Evolutionary conservation across 2,329 filamentous ascomycete genomes (phyloP), one percentile per base, ranked within the genome.

Genomic region (Cordyceps farinosa): DNA sequence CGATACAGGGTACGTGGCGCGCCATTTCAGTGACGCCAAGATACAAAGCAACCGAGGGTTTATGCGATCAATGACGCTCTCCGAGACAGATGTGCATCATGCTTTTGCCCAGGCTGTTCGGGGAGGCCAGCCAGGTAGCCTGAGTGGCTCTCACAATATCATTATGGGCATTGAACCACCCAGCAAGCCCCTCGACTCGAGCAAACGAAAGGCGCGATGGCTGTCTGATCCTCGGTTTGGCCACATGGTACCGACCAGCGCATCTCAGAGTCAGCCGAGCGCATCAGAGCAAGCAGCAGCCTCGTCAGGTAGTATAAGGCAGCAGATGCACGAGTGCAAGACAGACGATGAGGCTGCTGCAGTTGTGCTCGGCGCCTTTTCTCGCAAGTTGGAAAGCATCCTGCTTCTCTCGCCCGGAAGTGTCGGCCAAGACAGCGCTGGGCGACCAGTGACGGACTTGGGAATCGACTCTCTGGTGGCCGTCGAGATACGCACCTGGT

Each of bases 401-500:
- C 50, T 53, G 53, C 44, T 59, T 10, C 15, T 54, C 27, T 3
- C 32, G 13, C 27, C 15, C 13, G 32, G 44, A 3, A 34, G 30
- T n/a, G 6, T 50, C 13, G 56, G 54, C 2, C 27, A 44, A 29
- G 42, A 44, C 42, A 27, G 54, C 34, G 38, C 42, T 17, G 40
- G 54, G 2, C 15, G 38, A 34, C 34, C 38, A 6, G 32, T 63
- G n/a, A 47, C 36, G 9, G 70, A 73, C 22, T 63, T 73, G 1
- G 71, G 73, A 1, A 65, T 74, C 22, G 73, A 75, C 59, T 71
- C 71, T 0, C 63, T 75, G 8, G 65, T 72, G 2, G 70, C 72
- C 1, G 70, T 73, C 8, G 70, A 70, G 74, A 78, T 79, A 3
- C 76, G 80, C 1, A 71, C 76, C 2, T 84, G 82, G 82, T 80